A percentile compares a stretch with the other conserved stretches of the same genome.
phyloP scores from a whole-genome alignment of 2,329 filamentous ascomycete species.

The Apiospora marii region DNA sequence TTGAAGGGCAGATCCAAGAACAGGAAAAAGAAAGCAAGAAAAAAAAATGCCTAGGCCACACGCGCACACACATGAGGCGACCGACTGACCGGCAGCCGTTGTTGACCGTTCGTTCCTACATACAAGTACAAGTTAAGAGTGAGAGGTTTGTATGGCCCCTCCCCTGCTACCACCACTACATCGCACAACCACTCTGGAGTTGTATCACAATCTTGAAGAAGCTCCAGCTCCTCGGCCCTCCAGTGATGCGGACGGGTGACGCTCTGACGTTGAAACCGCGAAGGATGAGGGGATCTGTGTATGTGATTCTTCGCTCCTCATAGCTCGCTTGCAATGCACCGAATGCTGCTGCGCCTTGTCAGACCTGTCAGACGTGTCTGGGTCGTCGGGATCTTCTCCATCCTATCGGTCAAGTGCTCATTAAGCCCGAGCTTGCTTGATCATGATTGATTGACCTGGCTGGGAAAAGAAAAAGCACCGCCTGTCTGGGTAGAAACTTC shows the following conservation, averaged over 20 bases:
- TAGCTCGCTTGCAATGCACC: slow-evolving; percentile 4
- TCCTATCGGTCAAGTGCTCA: slow-evolving; percentile 6
- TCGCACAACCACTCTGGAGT: neutral
- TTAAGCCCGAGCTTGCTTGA: neutral
- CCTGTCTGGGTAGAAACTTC: neutral
- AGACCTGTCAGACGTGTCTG: slow-evolving; percentile 11
- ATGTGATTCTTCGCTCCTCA: neutral
- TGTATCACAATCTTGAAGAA: slow-evolving; percentile 18
- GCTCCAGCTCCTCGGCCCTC: neutral
- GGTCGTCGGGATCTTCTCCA: slow-evolving; percentile 11
- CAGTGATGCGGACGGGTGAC: slow-evolving; percentile 15
- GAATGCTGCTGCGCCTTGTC: slow-evolving; percentile 7
- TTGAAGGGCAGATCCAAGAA: neutral
- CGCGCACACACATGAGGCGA: neutral
- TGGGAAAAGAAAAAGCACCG: neutral
- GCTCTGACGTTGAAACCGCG: slow-evolving; percentile 8
- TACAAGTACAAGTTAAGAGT: no score
- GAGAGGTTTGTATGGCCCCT: neutral
- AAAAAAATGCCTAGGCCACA: neutral
- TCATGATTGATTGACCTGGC: neutral
- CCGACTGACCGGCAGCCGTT: slow-evolving; percentile 9
- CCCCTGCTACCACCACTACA: slow-evolving; percentile 16
- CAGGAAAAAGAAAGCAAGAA: slow-evolving; percentile 1
- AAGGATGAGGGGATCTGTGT: neutral
- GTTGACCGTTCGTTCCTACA: slow-evolving; percentile 22